These are phyloP conservation scores for Calonectria pteridis DNA, from an alignment of 2,329 filamentous ascomycete genomes.

Conservation along the genomic window DNA sequence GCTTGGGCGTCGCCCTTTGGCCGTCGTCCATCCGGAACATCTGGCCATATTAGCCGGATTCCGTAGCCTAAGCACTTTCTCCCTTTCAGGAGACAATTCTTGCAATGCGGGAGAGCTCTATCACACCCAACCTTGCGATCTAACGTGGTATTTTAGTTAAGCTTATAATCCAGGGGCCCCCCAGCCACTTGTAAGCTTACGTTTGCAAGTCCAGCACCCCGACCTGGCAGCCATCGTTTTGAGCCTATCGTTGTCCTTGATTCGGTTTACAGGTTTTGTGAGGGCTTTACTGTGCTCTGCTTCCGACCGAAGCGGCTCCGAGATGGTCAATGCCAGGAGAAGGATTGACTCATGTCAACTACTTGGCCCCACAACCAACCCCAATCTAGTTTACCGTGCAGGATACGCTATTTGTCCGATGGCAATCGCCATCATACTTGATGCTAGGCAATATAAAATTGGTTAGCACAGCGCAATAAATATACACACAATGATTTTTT, in stretches of 20 bases:
- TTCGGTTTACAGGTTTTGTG: neutral
- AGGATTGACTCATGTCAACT: neutral
- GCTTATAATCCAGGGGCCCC: neutral
- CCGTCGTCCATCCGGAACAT: conserved; percentile 59
- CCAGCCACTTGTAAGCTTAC: neutral
- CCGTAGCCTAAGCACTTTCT: conserved; percentile 59
- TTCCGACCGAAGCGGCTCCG: neutral
- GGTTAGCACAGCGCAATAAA: neutral
- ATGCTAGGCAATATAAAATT: neutral
- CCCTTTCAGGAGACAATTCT: conserved; percentile 57
- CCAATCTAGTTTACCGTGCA: neutral
- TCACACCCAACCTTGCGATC: conserved; percentile 63
- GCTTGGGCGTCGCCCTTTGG: neutral
- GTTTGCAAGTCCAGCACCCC: conserved; percentile 33
- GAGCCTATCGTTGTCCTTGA: neutral
- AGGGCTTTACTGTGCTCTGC: neutral
- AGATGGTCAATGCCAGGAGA: neutral
- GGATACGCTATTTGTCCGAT: neutral
- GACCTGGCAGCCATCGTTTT: conserved; percentile 13
- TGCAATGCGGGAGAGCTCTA: conserved; percentile 55
- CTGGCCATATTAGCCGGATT: conserved; percentile 61
- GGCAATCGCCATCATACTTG: neutral
- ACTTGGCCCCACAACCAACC: neutral
- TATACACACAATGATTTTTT: too few relatives aligned
- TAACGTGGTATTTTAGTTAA: conserved; percentile 35